Evolutionary conservation across 1,284 basidiomycete species (phyloP), one percentile per base, ranked within the genome.

Genomic region (Ceraceosorus guamensis): DNA sequence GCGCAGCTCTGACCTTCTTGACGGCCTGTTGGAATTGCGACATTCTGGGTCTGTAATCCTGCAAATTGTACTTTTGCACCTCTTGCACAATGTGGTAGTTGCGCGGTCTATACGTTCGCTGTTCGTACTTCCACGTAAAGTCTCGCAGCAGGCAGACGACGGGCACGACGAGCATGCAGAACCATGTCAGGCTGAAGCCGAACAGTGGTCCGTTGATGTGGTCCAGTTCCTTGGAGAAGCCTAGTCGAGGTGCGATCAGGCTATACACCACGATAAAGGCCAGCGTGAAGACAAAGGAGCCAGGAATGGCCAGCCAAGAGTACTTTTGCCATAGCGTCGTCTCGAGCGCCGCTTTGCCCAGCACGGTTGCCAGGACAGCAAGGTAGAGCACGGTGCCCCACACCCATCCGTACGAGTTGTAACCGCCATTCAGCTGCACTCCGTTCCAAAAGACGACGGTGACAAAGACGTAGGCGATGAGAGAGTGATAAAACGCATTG

Each of bases 291-390:
- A 87, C 76, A 75, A 97, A 93, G 2, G 95, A 97, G 6, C 95
- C 95, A 0, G 93, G 95, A 53, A 73, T 75, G n/a, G 71, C 69
- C 4, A 89, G 89, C 43, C 92, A 87, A 3, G 92, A 97, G 76
- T 97, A 98, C 76, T 98, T 97, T 2, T 93, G 97, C 95, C 93
- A 99, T n/a, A 98, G 78, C 68, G 98, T 93, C 6, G 93, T 97
- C 50, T 98, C 88, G 56, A 99, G 78, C 1, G 93, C 93, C 6
- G 95, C 95, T 77, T 98, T 99, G 48, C 92, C 93, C 6, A 99
- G 82, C 6, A 98, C 93, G 0, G 93, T 98, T 55, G 96, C 81
- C 35, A 98, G 81, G 5, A 96, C 89, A 2, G 88, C 84, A 48
- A 98, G 83, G 77, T 97, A 98, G 14, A 98, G 79, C 16, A 55